Conservation (phyloP, 257 asterid species). For the Henckelia pumila region DNA sequence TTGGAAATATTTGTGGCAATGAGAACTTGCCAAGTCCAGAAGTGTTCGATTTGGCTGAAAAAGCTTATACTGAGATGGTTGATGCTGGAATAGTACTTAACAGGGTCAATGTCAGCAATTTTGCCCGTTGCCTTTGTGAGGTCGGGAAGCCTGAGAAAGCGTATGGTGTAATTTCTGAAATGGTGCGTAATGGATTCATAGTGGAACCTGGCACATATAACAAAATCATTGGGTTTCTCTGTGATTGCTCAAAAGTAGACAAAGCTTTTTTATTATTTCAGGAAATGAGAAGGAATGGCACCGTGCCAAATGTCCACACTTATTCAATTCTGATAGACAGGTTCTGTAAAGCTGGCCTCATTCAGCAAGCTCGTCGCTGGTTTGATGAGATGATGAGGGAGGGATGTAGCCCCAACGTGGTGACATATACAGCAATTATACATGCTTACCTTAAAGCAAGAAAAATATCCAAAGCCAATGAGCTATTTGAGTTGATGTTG, state of each 20-base stretch:
- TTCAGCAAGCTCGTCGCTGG: conserved; percentile 84
- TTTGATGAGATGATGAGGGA: conserved; percentile 72
- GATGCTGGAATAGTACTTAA: conserved; percentile 55
- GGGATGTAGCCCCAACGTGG: conserved; percentile 80
- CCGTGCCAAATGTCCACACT: conserved; percentile 80
- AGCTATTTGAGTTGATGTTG: conserved; percentile 75
- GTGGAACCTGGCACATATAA: conserved; percentile 86
- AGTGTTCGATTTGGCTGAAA: conserved; percentile 74
- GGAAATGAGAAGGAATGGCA: conserved; percentile 67
- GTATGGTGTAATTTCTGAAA: conserved; percentile 59
- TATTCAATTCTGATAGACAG: conserved; percentile 85
- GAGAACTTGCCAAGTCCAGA: conserved; percentile 58
- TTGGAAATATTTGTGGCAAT: conserved; percentile 80
- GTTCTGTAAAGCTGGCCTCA: conserved; percentile 84
- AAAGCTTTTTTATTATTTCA: conserved; percentile 71
- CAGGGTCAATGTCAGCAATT: conserved; percentile 73
- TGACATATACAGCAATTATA: conserved; percentile 82
- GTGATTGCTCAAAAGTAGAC: conserved; percentile 74
- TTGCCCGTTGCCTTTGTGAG: conserved; percentile 68
- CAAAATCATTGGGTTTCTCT: conserved; percentile 71
- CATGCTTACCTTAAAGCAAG: conserved; percentile 90
- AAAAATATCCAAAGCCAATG: conserved; percentile 62
- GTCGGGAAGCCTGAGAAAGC: conserved; percentile 74
- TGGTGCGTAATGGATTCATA: conserved; percentile 75
- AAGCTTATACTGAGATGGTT: conserved; percentile 74